These are phyloP conservation scores for Phytopythium litorale DNA, from an alignment of 352 stramenopile species.

Conservation along the genomic window DNA sequence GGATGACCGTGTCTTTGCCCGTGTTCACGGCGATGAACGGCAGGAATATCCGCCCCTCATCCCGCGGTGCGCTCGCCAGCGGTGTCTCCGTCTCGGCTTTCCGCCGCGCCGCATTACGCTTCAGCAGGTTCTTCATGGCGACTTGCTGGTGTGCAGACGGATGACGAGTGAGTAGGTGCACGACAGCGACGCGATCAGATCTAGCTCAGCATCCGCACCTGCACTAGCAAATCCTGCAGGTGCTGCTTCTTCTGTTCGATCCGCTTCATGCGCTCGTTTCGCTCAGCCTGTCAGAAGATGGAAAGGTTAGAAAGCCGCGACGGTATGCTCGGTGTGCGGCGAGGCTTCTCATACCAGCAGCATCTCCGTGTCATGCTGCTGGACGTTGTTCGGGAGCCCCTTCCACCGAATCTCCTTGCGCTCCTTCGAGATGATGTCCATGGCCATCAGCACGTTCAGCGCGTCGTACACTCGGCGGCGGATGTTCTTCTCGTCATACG, in stretches of 20 bases:
- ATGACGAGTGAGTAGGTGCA: not conserved
- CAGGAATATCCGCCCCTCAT: slow-evolving; percentile 90
- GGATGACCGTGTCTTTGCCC: slow-evolving; percentile 91
- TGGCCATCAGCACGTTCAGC: slow-evolving; percentile 97
- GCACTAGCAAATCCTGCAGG: slow-evolving; percentile 90
- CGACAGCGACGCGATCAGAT: not conserved
- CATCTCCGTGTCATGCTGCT: slow-evolving; percentile 87
- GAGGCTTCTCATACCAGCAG: slow-evolving; percentile 46
- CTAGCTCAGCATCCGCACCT: slow-evolving; percentile 21
- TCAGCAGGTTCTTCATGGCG: slow-evolving; percentile 92
- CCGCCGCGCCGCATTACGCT: slow-evolving; percentile 78
- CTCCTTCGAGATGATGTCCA: slow-evolving; percentile 98
- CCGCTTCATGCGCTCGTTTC: slow-evolving; percentile 73
- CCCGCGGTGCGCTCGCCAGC: slow-evolving; percentile 22
- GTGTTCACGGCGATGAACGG: slow-evolving; percentile 98
- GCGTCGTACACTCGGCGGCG: slow-evolving; percentile 96
- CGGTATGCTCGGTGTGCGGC: not conserved
- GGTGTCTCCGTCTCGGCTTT: slow-evolving; percentile 38
- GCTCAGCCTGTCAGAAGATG: slow-evolving; percentile 38
- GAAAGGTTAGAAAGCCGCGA: not conserved
- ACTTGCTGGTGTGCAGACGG: slow-evolving; percentile 63
- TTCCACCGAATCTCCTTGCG: slow-evolving; percentile 92
- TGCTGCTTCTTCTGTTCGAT: slow-evolving; percentile 89
- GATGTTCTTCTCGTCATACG: slow-evolving; percentile 96
- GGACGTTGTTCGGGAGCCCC: slow-evolving; percentile 70